Base-by-base conservation (phyloP, 805 yeast genomes). In the Lipomyces mesembrius region DNA sequence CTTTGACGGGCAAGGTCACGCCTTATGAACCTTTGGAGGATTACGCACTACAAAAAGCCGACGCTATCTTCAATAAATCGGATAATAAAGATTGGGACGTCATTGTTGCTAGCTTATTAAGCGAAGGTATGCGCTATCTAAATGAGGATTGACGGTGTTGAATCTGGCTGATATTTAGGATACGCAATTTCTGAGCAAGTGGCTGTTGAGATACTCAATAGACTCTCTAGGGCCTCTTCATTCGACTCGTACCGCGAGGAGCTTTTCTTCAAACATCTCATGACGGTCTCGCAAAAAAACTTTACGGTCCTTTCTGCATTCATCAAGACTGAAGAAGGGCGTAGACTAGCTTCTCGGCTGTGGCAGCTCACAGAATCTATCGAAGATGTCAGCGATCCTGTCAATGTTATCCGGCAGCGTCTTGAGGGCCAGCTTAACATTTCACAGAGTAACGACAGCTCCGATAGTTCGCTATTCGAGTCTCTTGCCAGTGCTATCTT, bases 341-440 rank as follows among this genome's bases (percentile, higher is more conserved):
- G 75, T 51, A 76, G 78, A 0, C 73, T 75, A 1, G 75, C 87
- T 12, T 80, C 82, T 58, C 73, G 73, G 0, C 67, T 72, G 8
- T 68, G 71, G 71, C 70, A 68, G 57, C 60, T 68, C 22, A 55
- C 70, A 8, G 71, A 63, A 20, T 25, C 63, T 6, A 46, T 49
- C 6, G 65, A 55, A 11, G 61, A 53, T 22, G 37, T 53, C 37
- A 35, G 54, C 54, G 62, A n/a, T 29, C 25, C 65, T 2, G 71
- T 70, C 8, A 62, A 57, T 20, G 34, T 60, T 8, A 68, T 68
- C 29, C 60, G 64, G 12, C 61, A 59, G 46, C 43, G 57, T n/a
- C 58, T 68, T 4, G 71, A 68, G 51, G 57, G 64, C 8, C 71
- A 68, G 55, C 64, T 68, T n/a, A 39, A 59, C 43, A 49, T 55